phyloP scores from a whole-genome alignment of 208 protist species.

The Phytomonas serpens region DNA sequence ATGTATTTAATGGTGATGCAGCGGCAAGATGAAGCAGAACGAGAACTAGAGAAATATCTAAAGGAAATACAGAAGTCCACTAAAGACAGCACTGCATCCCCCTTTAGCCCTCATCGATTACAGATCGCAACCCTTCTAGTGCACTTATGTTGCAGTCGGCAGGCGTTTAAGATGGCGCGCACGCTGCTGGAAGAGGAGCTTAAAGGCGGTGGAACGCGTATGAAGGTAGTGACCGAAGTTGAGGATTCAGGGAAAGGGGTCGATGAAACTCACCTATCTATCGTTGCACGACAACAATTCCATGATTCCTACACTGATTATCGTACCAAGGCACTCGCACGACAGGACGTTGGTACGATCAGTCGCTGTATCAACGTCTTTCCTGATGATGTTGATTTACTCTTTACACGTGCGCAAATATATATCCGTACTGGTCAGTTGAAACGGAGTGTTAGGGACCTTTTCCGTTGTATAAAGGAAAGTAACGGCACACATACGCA shows the following conservation, averaged over 20 bases:
- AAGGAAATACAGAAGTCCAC: conserved; percentile 4
- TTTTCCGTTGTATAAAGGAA: conserved; percentile 77
- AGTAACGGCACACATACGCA: conserved; percentile 72
- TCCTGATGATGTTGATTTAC: conserved; percentile 59
- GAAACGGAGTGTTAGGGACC: conserved; percentile 68
- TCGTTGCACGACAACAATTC: conserved; percentile 73
- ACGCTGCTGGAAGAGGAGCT: conserved; percentile 48
- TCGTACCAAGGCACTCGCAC: conserved; percentile 53
- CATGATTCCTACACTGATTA: conserved; percentile 56
- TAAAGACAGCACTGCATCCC: not conserved
- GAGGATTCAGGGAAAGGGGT: not conserved
- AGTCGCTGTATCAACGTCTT: conserved; percentile 75
- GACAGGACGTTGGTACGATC: conserved; percentile 60
- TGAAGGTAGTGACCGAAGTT: not conserved
- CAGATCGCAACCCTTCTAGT: conserved; percentile 55
- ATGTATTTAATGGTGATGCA: conserved; percentile 77
- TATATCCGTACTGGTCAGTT: conserved; percentile 45
- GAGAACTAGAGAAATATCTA: conserved; percentile 41
- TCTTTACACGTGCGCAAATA: conserved; percentile 65
- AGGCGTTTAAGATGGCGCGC: conserved; percentile 61
- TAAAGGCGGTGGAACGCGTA: conserved; percentile 3
- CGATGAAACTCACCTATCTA: conserved; percentile 15
- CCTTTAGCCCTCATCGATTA: conserved; percentile 23
- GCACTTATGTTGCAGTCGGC: conserved; percentile 73
- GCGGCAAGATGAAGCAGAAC: conserved; percentile 74